Evolutionary conservation across 2,329 filamentous ascomycete genomes (phyloP), one percentile per base, ranked within the genome.

Genomic region (Colletotrichum chlorophyti): DNA sequence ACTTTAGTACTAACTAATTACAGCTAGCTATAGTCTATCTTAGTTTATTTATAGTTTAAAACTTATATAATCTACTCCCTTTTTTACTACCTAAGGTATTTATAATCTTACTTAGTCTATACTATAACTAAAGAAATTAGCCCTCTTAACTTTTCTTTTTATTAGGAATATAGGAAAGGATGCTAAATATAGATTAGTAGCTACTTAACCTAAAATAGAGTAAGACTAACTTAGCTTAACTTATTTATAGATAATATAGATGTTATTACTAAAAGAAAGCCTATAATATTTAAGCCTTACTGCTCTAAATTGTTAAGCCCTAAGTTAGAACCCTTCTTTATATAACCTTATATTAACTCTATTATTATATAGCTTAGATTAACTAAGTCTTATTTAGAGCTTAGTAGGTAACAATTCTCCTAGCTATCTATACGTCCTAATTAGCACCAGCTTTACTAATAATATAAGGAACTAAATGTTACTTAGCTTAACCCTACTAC

Each of bases 1-100:
- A n/a, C n/a, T n/a, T n/a, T n/a, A n/a, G n/a, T n/a, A n/a, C n/a
- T n/a, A n/a, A n/a, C n/a, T n/a, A n/a, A n/a, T n/a, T n/a, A n/a
- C n/a, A n/a, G n/a, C n/a, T n/a, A n/a, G n/a, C n/a, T n/a, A n/a
- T n/a, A n/a, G n/a, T n/a, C n/a, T n/a, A n/a, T n/a, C n/a, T n/a
- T n/a, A n/a, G n/a, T n/a, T n/a, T n/a, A n/a, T n/a, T n/a, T n/a
- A n/a, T n/a, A n/a, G n/a, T n/a, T n/a, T n/a, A n/a, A n/a, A n/a
- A n/a, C n/a, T 45, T 11, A 21, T 11, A 42, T 6, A 45, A 32
- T 24, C 46, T 49, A 49, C n/a, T 21, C 11, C 8, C 32, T 38
- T 40, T 37, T 17, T 24, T 38, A 24, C 46, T 24, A 49, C 34
- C 46, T 14, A n/a, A 49, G 46, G 38, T 38, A 49, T 49, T 38